These are phyloP conservation scores for Cryphonectria radicalis DNA, from an alignment of 2,329 filamentous ascomycete genomes.

Conservation along the genomic window DNA sequence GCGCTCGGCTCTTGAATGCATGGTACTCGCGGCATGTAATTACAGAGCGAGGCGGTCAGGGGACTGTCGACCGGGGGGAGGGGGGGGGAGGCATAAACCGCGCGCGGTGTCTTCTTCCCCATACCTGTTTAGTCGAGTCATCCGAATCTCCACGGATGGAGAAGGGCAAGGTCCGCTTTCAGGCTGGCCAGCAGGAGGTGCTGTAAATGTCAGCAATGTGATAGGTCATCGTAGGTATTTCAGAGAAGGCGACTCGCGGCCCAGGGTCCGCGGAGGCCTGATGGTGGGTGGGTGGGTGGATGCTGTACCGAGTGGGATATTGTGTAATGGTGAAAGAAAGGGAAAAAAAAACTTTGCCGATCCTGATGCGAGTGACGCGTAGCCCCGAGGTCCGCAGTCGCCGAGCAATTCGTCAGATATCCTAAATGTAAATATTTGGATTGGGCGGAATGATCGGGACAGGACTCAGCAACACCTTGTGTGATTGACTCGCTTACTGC, in stretches of 20 bases:
- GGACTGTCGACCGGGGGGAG: not conserved
- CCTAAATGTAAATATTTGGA: not conserved
- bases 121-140: not conserved
- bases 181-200: not conserved
- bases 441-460: not conserved
- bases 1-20: not conserved
- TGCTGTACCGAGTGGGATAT: not conserved
- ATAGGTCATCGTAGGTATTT: not conserved
- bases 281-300: not conserved
- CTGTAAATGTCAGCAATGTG: not conserved
- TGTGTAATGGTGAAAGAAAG: not conserved
- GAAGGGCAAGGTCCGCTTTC: not conserved
- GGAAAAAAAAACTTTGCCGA: not conserved
- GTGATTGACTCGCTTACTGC: conserved; percentile 1
- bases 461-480: not conserved
- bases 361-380: not conserved
- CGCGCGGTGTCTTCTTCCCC: not conserved
- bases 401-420: not conserved
- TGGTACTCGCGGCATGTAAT: not conserved
- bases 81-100: not conserved
- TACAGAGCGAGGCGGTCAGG: not conserved
- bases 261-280: not conserved
- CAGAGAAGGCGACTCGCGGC: not conserved
- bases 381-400: not conserved
- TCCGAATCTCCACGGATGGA: not conserved